Base-by-base conservation (phyloP, 164 flowering plant species). In the Pachysandra terminalis region DNA sequence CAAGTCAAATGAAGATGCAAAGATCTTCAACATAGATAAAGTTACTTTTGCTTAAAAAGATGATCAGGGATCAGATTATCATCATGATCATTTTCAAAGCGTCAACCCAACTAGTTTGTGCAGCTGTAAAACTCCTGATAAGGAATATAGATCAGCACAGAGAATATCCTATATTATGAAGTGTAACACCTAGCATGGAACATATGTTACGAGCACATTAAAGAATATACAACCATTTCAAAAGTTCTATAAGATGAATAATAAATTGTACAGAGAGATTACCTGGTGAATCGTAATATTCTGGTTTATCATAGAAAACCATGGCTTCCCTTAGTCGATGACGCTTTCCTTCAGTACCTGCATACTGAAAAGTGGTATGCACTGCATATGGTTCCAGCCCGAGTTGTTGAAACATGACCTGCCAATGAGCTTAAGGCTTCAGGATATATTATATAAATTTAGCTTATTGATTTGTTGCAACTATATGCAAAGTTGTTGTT, bases 291-390 rank as follows among this genome's bases (percentile, higher is more conserved):
- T 90, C 90, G 79, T 89, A 96, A 78, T 93, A 96, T 65, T 96
- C 98, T n/a, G 98, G 98, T 63, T 93, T 85, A 72, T 96, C 99
- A 80, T 86, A 84, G 75, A 96, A 96, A 66, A 86, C 67, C 97
- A 82, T 86, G 23, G 78, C 99, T 81, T 96, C 99, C 63, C 99
- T 86, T 61, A 96, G 69, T 60, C 99, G 83, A 54, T 96, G 97
- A 19, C 99, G 90, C 82, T 96, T 96, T 63, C 99, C 99, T 64
- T 85, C 96, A 68, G 97, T 96, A 41, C 99, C 98, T 48, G 88
- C 99, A 84, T 73, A 93, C 75, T 96, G 99, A 75, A 90, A 96
- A 67, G 99, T 96, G 26, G 99, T 96, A 78, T 96, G 99, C 63
- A 96, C 91, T 22, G 98, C 99, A 83, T 92, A 96, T 35, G 99